Conservation (phyloP, 1,284 basidiomycete genomes). For the Ceratobasidium sp. region DNA sequence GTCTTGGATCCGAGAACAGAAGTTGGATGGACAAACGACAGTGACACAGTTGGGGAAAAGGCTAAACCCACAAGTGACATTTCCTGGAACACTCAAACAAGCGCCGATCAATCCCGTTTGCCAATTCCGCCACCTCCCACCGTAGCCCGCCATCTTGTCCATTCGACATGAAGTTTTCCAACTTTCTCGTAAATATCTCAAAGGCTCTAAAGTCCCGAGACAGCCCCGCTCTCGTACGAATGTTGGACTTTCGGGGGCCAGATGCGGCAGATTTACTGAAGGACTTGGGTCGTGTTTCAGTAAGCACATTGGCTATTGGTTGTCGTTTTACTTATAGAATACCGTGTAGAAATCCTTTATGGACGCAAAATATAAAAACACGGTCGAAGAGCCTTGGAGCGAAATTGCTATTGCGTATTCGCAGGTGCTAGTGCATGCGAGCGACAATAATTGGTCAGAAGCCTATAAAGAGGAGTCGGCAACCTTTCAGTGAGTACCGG, state of each 20-base stretch:
- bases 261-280: constrained; percentile 41
- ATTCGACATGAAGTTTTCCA: constrained; percentile 64
- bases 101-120: constrained; percentile 23
- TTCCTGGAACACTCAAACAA: constrained; percentile 13
- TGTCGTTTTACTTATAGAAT: not conserved
- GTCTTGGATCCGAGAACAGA: not conserved
- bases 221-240: constrained; percentile 70
- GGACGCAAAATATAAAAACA: constrained; percentile 64
- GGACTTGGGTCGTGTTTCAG: constrained; percentile 43
- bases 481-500: constrained; percentile 53
- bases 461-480: constrained; percentile 78
- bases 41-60: constrained; percentile 14
- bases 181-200: constrained; percentile 66
- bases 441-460: constrained; percentile 67
- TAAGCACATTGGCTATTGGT: constrained; percentile 25
- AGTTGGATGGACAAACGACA: constrained; percentile 19
- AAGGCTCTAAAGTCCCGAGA: constrained; percentile 67
- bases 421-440: constrained; percentile 70
- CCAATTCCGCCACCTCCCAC: constrained; percentile 17
- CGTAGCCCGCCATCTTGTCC: not conserved
- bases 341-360: constrained; percentile 40
- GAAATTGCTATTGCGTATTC: constrained; percentile 82
- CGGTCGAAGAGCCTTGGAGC: constrained; percentile 76
- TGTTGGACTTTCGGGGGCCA: constrained; percentile 59
- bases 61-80: constrained; percentile 24